phyloP scores from a whole-genome alignment of 306 rosid species.

The Carpinus fangiana region DNA sequence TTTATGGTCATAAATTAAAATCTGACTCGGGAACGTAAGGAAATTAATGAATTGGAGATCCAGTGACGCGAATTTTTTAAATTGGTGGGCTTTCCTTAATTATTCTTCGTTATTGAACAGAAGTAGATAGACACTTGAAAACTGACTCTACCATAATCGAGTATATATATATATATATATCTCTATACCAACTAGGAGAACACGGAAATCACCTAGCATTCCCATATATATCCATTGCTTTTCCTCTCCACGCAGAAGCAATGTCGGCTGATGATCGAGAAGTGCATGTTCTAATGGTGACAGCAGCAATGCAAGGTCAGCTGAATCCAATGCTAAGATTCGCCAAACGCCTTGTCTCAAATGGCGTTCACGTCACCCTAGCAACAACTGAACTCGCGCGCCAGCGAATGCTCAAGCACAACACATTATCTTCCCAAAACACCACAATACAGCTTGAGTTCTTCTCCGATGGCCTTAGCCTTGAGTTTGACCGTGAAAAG shows the following conservation, averaged over 20 bases:
- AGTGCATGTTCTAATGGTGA: constrained; percentile 43
- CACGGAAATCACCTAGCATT: too few relatives aligned
- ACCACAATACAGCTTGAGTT: constrained; percentile 35
- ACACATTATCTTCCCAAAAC: neutral
- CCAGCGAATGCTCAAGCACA: constrained; percentile 25
- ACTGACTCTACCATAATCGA: too few relatives aligned
- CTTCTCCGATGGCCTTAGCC: constrained; percentile 55
- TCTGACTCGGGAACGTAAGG: too few relatives aligned
- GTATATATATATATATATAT: too few relatives aligned
- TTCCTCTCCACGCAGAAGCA: constrained; percentile 2
- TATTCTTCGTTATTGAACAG: too few relatives aligned
- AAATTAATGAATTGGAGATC: too few relatives aligned
- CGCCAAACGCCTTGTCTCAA: constrained; percentile 40
- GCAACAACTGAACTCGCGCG: constrained; percentile 42
- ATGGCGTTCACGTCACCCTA: constrained; percentile 46
- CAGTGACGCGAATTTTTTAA: too few relatives aligned
- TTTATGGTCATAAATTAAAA: too few relatives aligned
- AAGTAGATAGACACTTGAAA: too few relatives aligned
- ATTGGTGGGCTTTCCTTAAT: neutral
- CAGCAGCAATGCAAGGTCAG: constrained; percentile 54
- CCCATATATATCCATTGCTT: neutral
- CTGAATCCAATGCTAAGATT: constrained; percentile 53
- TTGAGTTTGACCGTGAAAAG: constrained; percentile 39
- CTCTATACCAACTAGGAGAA: too few relatives aligned
- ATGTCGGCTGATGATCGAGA: constrained; percentile 14